Evolutionary conservation across 75 land plant genomes (phyloP).

Genomic region (Picea sitchensis): DNA sequence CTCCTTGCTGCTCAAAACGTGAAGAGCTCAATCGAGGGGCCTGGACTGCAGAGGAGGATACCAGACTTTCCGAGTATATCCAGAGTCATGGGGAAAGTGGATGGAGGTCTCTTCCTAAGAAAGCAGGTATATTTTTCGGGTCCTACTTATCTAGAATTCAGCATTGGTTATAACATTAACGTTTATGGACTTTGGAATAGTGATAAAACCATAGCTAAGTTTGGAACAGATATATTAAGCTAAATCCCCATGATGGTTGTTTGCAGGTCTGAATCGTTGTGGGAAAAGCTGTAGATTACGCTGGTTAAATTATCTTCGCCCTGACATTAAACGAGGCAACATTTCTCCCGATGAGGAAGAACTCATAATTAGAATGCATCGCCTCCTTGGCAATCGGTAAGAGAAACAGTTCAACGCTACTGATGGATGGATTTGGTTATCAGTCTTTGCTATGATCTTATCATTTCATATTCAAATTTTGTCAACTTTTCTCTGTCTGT

Average conservation of each 20-base stretch:
- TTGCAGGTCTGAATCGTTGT: conserved; percentile 29
- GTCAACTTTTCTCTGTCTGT: no score
- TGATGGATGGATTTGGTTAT: not conserved
- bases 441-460: not conserved
- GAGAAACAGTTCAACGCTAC: no score
- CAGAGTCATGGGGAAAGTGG: conserved; percentile 43
- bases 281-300: conserved; percentile 38
- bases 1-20: conserved; percentile 5
- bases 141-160: not conserved
- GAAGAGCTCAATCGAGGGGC: conserved; percentile 32
- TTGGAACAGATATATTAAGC: not conserved
- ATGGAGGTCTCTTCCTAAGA: conserved; percentile 43
- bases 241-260: not conserved
- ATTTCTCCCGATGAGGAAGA: conserved; percentile 34
- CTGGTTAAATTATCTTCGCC: conserved; percentile 28
- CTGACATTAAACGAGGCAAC: conserved; percentile 30
- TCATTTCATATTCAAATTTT: not conserved
- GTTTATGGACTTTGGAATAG: not conserved
- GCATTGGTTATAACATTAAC: not conserved
- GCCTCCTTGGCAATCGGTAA: conserved; percentile 36
- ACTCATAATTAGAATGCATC: conserved; percentile 29
- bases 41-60: conserved; percentile 48
- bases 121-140: conserved; percentile 25
- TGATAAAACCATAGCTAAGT: not conserved
- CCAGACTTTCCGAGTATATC: conserved; percentile 31